These are phyloP conservation scores for Penicillium sp. DNA, from an alignment of 2,329 filamentous ascomycete species.

Conservation along the genomic window DNA sequence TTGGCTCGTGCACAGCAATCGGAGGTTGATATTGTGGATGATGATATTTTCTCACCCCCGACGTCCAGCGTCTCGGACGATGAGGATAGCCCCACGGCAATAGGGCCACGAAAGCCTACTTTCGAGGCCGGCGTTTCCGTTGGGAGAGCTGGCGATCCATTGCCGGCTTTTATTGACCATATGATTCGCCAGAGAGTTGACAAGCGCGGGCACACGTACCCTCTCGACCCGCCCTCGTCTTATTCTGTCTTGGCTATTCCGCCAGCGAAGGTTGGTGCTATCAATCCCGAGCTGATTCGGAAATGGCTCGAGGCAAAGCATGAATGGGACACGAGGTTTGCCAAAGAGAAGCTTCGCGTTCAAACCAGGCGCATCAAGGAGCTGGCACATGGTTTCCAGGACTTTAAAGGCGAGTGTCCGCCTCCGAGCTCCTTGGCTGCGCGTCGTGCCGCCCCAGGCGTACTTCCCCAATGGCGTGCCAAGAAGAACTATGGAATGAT, in stretches of 20 bases:
- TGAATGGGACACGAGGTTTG: conserved; percentile 71
- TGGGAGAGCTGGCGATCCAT: conserved; percentile 79
- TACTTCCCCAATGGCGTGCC: conserved; percentile 26
- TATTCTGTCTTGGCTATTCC: conserved; percentile 65
- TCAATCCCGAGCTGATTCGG: conserved; percentile 73
- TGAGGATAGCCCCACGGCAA: conserved; percentile 6
- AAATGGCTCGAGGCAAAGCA: conserved; percentile 78
- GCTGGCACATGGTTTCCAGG: conserved; percentile 66
- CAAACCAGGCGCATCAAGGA: conserved; percentile 72
- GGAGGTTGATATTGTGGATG: conserved; percentile 75
- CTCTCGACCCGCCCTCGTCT: conserved; percentile 62
- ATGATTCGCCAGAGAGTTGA: conserved; percentile 92
- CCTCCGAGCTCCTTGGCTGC: conserved; percentile 81
- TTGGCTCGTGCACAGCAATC: conserved; percentile 76
- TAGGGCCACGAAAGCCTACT: conserved; percentile 10
- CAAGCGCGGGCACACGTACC: conserved; percentile 69
- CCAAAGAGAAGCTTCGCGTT: conserved; percentile 65
- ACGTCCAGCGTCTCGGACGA: conserved; percentile 52
- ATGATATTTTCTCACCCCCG: conserved; percentile 72
- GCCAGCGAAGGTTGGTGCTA: conserved; percentile 66
- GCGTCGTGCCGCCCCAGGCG: conserved; percentile 48
- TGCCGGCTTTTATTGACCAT: conserved; percentile 74
- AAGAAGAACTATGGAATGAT: conserved; percentile 70
- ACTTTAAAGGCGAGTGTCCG: conserved; percentile 71
- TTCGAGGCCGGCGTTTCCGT: conserved; percentile 47